These are phyloP conservation scores for Leccinum subtestaceum DNA, from an alignment of 768 basidiomycete species.

Conservation along the genomic window DNA sequence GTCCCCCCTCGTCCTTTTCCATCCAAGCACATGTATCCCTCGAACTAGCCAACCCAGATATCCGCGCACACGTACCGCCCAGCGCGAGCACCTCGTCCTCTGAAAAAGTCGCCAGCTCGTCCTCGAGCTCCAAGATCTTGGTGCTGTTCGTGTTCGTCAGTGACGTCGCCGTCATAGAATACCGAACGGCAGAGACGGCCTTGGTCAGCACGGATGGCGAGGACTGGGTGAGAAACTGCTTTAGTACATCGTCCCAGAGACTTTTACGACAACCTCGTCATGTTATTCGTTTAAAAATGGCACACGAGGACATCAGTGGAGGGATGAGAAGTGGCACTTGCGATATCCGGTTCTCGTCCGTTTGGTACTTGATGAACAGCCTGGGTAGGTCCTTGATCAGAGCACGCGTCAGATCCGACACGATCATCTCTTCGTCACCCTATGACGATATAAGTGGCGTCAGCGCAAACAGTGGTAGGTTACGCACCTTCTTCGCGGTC, in stretches of 20 bases:
- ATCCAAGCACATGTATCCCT: slow-evolving; percentile 77
- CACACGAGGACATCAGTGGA: too few species aligned
- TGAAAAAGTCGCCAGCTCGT: too few species aligned
- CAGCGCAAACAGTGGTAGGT: not conserved
- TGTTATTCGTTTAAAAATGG: too few species aligned
- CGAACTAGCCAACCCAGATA: slow-evolving; percentile 62
- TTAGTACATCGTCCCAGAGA: too few species aligned
- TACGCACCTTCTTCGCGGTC: slow-evolving; percentile 66
- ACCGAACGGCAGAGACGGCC: slow-evolving; percentile 67
- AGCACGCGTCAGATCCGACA: slow-evolving; percentile 76
- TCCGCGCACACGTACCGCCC: slow-evolving; percentile 65
- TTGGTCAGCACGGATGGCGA: slow-evolving; percentile 56
- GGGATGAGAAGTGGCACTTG: too few species aligned
- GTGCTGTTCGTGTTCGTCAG: slow-evolving; percentile 81
- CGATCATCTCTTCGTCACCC: slow-evolving; percentile 72
- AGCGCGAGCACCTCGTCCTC: slow-evolving; percentile 40
- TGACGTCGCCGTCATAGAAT: slow-evolving; percentile 65
- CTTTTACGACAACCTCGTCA: too few species aligned
- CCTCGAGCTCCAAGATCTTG: slow-evolving; percentile 82
- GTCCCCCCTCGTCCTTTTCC: slow-evolving; percentile 86
- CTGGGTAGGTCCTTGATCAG: slow-evolving; percentile 39
- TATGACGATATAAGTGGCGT: slow-evolving; percentile 23
- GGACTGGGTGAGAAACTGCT: too few species aligned
- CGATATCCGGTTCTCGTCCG: too few species aligned
- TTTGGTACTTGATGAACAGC: too few species aligned